These are phyloP conservation scores for Nemania sp. DNA, from an alignment of 2,329 filamentous ascomycete genomes.

Conservation along the genomic window DNA sequence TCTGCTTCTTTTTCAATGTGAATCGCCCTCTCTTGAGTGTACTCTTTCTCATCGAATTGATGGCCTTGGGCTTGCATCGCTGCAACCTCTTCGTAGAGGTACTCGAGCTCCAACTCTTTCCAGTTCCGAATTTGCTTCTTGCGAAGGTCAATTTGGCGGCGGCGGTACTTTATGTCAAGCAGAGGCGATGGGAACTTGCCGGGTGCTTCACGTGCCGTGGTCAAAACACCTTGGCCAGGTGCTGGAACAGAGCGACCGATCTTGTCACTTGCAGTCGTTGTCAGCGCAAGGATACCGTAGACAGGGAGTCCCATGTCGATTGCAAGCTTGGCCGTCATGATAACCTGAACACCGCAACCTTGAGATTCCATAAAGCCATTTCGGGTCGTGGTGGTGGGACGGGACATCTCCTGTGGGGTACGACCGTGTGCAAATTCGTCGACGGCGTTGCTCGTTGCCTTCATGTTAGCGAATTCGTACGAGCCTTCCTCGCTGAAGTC, in stretches of 20 bases:
- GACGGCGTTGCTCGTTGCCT: conserved; percentile 97
- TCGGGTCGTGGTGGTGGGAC: conserved; percentile 94
- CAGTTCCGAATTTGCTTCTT: conserved; percentile 95
- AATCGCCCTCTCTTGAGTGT: conserved; percentile 82
- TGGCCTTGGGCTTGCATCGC: conserved; percentile 86
- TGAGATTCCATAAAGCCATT: conserved; percentile 99
- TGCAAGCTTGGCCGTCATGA: conserved; percentile 97
- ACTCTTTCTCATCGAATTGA: conserved; percentile 85
- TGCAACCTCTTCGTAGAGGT: conserved; percentile 89
- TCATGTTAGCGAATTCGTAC: conserved; percentile 99
- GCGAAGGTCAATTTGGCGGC: conserved; percentile 92
- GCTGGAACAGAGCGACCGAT: conserved; percentile 97
- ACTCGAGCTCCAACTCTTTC: conserved; percentile 95
- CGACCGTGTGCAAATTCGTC: conserved; percentile 96
- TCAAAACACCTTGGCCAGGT: conserved; percentile 95
- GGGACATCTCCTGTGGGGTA: conserved; percentile 97
- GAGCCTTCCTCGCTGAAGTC: conserved; percentile 99
- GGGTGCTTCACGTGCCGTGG: conserved; percentile 89
- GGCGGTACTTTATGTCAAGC: conserved; percentile 97
- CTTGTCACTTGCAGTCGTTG: conserved; percentile 97
- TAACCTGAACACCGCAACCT: conserved; percentile 96
- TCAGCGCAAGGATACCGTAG: conserved; percentile 92
- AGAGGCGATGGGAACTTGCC: conserved; percentile 95
- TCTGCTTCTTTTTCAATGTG: conserved; percentile 91
- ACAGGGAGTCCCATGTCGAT: conserved; percentile 99